These are phyloP conservation scores for Galeopsis tetrahit DNA, from an alignment of 257 asterid species.

Conservation along the genomic window DNA sequence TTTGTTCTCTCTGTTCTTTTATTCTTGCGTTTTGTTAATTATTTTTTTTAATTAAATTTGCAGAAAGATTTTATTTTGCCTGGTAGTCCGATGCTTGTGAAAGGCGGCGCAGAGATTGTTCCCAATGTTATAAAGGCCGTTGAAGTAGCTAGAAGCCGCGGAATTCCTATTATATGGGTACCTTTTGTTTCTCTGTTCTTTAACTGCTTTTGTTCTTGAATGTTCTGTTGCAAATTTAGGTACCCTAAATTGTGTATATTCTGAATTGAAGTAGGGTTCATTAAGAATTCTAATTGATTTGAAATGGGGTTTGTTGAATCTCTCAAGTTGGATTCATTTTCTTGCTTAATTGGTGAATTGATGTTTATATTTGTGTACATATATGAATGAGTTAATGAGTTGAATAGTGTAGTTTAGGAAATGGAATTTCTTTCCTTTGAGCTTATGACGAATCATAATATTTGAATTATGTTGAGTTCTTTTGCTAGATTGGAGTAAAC, in stretches of 20 bases:
- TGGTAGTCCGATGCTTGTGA: conserved; percentile 64
- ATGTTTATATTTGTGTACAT: background rate
- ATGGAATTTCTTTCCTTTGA: background rate
- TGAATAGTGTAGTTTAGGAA: background rate
- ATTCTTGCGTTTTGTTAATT: background rate
- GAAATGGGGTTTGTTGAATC: background rate
- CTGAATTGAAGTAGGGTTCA: background rate
- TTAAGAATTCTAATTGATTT: background rate
- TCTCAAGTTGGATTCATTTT: conserved; percentile 17
- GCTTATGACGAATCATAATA: background rate
- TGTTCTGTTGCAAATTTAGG: conserved; percentile 6
- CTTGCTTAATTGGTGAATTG: conserved; percentile 15
- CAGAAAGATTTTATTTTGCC: conserved; percentile 83
- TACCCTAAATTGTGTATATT: background rate
- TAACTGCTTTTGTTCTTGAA: background rate
- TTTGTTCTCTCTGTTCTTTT: background rate
- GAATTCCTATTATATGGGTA: conserved; percentile 83
- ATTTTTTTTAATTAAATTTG: background rate
- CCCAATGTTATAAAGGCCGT: conserved; percentile 68
- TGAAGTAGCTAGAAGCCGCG: conserved; percentile 69
- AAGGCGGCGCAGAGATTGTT: conserved; percentile 71
- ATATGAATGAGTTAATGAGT: background rate
- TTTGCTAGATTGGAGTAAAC: background rate
- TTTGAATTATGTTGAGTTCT: background rate
- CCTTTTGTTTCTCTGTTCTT: background rate